Percentiles rank a stretch among this genome's conserved stretches.
phyloP scores from a whole-genome alignment of 2,329 filamentous ascomycete species.

The Scedosporium apiospermum region DNA sequence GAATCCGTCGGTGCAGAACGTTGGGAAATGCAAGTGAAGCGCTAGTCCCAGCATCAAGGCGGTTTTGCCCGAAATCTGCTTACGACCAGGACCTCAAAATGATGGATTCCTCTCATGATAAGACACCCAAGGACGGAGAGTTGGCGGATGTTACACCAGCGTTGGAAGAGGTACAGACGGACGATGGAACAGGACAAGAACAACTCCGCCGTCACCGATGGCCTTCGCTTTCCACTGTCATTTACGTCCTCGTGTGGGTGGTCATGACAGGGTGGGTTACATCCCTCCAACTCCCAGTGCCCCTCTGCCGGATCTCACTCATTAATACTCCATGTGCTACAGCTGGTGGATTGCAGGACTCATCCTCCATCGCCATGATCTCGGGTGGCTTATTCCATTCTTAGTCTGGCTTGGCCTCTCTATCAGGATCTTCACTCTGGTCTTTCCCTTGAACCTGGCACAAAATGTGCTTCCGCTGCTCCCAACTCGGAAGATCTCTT shows the following conservation, averaged over 20 bases:
- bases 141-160: too few relatives aligned
- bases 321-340: background rate
- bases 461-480: too few relatives aligned
- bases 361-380: background rate
- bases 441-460: background rate
- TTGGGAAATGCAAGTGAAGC: too few relatives aligned
- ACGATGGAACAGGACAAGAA: too few relatives aligned
- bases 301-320: background rate
- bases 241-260: background rate
- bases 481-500: too few relatives aligned
- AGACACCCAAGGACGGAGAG: too few relatives aligned
- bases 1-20: too few relatives aligned
- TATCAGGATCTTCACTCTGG: slow-evolving; percentile 39
- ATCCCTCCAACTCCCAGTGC: background rate
- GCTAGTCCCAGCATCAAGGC: too few relatives aligned
- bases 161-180: too few relatives aligned
- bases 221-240: background rate
- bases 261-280: background rate
- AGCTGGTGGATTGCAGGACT: background rate
- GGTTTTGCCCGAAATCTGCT: too few relatives aligned
- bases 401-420: slow-evolving; percentile 55
- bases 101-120: too few relatives aligned
- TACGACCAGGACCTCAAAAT: too few relatives aligned
- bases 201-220: background rate
- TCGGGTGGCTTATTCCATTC: slow-evolving; percentile 56